Percentiles rank a stretch among this genome's conserved stretches.
These are phyloP conservation scores for Ustanciosporium gigantosporum DNA, from an alignment of 1,284 basidiomycete species.

Conservation along the genomic window DNA sequence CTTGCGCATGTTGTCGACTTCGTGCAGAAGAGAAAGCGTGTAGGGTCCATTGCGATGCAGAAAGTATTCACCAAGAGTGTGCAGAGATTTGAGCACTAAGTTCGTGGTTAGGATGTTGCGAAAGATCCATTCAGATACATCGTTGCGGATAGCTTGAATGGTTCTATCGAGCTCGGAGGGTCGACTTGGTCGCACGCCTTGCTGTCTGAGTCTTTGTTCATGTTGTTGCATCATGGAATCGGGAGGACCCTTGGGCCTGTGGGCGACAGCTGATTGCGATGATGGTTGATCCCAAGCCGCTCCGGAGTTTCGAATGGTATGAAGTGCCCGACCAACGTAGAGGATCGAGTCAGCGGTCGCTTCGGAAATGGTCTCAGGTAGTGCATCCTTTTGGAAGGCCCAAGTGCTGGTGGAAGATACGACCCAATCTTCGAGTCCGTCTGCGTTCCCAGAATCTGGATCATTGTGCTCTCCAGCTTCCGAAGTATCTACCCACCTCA, in stretches of 20 bases:
- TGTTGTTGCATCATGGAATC: slow-evolving; percentile 27
- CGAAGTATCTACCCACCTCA: slow-evolving; percentile 23
- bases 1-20: slow-evolving; percentile 74
- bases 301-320: slow-evolving; percentile 69
- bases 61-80: slow-evolving; percentile 70
- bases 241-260: slow-evolving; percentile 15
- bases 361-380: slow-evolving; percentile 74
- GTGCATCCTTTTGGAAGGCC: slow-evolving; percentile 67
- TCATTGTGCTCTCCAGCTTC: slow-evolving; percentile 15
- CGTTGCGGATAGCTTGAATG: slow-evolving; percentile 69
- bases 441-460: slow-evolving; percentile 7
- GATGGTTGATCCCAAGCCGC: background rate
- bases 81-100: slow-evolving; percentile 76
- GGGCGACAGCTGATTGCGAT: background rate
- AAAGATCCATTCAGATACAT: slow-evolving; percentile 88
- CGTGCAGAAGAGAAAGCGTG: slow-evolving; percentile 69
- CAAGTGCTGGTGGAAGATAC: slow-evolving; percentile 49
- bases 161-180: slow-evolving; percentile 21
- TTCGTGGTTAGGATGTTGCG: slow-evolving; percentile 79
- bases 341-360: slow-evolving; percentile 77
- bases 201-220: slow-evolving; percentile 11
- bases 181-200: slow-evolving; percentile 15
- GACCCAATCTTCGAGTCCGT: slow-evolving; percentile 32
- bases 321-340: slow-evolving; percentile 83
- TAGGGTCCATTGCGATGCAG: slow-evolving; percentile 85